Conservation (phyloP, 768 basidiomycete genomes). For the Calocybe indica region DNA sequence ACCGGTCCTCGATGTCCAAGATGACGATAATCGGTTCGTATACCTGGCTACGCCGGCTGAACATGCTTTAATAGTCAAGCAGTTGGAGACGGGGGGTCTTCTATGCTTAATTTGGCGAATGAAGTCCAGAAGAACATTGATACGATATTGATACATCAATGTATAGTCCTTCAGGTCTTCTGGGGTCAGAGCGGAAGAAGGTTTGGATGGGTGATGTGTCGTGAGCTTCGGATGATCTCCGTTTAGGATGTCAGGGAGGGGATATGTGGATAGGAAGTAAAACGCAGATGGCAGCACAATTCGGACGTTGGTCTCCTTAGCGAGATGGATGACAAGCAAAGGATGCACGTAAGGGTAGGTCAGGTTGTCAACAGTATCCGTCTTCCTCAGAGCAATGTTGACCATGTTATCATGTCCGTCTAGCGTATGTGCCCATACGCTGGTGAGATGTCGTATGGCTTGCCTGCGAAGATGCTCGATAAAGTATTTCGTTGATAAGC, state of each 20-base stretch:
- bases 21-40: slow-evolving; percentile 34
- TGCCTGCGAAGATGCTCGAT: slow-evolving; percentile 45
- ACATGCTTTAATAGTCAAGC: slow-evolving; percentile 27
- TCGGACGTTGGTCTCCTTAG: slow-evolving; percentile 40
- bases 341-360: slow-evolving; percentile 59
- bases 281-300: slow-evolving; percentile 44
- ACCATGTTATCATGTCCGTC: slow-evolving; percentile 54
- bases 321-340: slow-evolving; percentile 50
- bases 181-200: slow-evolving; percentile 34
- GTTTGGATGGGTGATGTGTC: slow-evolving; percentile 41
- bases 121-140: slow-evolving; percentile 43
- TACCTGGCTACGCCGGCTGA: slow-evolving; percentile 36
- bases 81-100: slow-evolving; percentile 20
- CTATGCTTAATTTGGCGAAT: slow-evolving; percentile 35
- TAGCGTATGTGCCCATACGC: slow-evolving; percentile 49
- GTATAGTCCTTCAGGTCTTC: slow-evolving; percentile 44
- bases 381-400: slow-evolving; percentile 36
- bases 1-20: slow-evolving; percentile 45
- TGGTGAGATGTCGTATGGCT: slow-evolving; percentile 40
- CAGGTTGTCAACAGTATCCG: slow-evolving; percentile 28
- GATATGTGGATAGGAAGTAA: slow-evolving; percentile 56
- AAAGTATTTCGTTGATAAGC: slow-evolving; percentile 56
- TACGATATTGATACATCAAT: slow-evolving; percentile 51
- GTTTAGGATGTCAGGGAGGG: slow-evolving; percentile 39
- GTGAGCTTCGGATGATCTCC: slow-evolving; percentile 49